Conservation (phyloP, 179 eudicot genomes). For the Silene noctiflora region DNA sequence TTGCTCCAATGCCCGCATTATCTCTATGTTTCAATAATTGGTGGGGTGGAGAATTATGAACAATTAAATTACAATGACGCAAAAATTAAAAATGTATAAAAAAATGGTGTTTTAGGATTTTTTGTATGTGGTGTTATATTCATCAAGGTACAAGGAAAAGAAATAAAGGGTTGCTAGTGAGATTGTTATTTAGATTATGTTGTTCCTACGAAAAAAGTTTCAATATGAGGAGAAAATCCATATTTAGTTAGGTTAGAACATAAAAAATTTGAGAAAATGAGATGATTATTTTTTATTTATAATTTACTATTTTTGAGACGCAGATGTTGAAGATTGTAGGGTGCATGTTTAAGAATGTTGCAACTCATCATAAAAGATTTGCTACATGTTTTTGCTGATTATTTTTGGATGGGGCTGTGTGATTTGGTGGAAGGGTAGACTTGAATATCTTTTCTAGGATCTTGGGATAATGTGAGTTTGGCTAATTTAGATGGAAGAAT, state of each 20-base stretch:
- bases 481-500: neutral
- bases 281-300: too few species aligned
- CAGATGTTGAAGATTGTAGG: neutral
- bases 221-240: neutral
- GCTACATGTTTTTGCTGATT: neutral
- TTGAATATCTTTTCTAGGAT: neutral
- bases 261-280: neutral
- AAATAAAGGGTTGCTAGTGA: neutral
- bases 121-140: neutral
- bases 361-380: too few species aligned
- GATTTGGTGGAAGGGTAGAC: neutral
- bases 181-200: neutral
- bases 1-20: conserved; percentile 29
- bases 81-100: neutral
- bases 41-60: neutral
- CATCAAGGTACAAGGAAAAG: neutral
- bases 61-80: neutral
- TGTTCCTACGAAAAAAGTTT: neutral
- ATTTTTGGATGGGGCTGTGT: neutral
- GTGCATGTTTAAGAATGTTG: neutral
- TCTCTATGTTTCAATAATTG: neutral
- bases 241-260: neutral
- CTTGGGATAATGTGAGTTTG: neutral
- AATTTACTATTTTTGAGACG: neutral
- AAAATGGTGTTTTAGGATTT: neutral